Evolutionary conservation across 192 early-diverging fungal species (phyloP).

Genomic region (Dispira simplex): DNA sequence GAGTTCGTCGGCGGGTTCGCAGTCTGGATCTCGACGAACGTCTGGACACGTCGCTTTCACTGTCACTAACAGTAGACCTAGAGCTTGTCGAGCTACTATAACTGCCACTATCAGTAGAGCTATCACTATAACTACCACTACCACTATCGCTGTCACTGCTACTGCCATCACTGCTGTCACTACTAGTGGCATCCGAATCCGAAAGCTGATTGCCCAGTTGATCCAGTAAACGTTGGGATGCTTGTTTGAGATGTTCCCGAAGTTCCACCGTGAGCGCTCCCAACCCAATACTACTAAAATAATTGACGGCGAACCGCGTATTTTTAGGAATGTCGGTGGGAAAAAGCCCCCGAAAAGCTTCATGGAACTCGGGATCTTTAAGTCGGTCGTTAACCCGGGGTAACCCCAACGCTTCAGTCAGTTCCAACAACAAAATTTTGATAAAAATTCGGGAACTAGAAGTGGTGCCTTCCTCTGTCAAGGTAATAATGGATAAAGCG

Average conservation of each 20-base stretch:
- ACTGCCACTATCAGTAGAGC: not conserved
- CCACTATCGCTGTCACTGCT: conserved; percentile 15
- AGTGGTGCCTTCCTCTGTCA: conserved; percentile 94
- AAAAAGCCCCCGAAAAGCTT: conserved; percentile 76
- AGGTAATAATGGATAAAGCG: conserved; percentile 53
- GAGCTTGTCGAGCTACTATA: not conserved
- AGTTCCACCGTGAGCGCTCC: conserved; percentile 87
- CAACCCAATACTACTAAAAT: conserved; percentile 86
- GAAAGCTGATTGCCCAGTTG: conserved; percentile 10
- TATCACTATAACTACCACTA: not conserved
- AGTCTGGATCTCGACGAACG: no score
- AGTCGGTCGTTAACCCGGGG: conserved; percentile 52
- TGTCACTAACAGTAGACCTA: not conserved
- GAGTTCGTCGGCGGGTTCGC: no score
- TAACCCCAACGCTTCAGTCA: conserved; percentile 71
- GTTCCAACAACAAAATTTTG: conserved; percentile 87
- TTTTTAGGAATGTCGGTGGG: conserved; percentile 76
- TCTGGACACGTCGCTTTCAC: no score
- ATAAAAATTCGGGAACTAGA: conserved; percentile 93
- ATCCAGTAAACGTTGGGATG: conserved; percentile 15
- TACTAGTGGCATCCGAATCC: conserved; percentile 9
- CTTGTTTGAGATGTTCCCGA: conserved; percentile 67
- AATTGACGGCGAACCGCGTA: conserved; percentile 95
- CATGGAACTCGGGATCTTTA: conserved; percentile 49
- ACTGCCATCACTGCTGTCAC: conserved; percentile 13